These are phyloP conservation scores for Tetrahymena borealis DNA, from an alignment of 73 alveolate genomes.

Conservation along the genomic window DNA sequence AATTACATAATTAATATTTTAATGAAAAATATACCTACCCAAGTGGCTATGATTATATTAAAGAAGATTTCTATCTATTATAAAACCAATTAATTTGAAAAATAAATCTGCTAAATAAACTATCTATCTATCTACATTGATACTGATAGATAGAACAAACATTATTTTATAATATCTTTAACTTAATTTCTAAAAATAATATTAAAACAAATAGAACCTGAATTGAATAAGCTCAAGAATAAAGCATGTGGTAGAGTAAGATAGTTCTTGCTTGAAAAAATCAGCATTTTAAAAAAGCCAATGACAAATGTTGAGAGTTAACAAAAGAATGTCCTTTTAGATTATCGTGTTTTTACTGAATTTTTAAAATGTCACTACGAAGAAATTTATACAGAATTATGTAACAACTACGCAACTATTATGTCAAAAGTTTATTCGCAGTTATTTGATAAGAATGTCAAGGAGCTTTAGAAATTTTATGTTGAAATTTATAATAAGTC, in stretches of 20 bases:
- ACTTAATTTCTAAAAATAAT: not conserved
- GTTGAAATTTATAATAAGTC: conserved; percentile 18
- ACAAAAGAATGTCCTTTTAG: not conserved
- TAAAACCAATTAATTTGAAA: no score
- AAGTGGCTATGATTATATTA: no score
- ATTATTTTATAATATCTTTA: no score
- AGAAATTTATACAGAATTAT: conserved; percentile 36
- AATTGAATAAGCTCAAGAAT: conserved; percentile 29
- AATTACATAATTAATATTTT: not conserved
- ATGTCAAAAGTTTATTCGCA: conserved; percentile 24
- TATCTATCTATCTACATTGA: no score
- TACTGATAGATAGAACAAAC: no score
- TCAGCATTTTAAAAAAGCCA: conserved; percentile 19
- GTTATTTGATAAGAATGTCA: conserved; percentile 12
- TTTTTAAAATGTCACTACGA: conserved; percentile 36
- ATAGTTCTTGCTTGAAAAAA: conserved; percentile 28
- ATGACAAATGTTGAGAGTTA: conserved; percentile 1
- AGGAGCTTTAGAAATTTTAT: conserved; percentile 16
- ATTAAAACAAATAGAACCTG: conserved; percentile 3
- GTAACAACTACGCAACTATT: conserved; percentile 24
- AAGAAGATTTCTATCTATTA: no score
- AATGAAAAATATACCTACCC: no score
- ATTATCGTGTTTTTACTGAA: conserved; percentile 30
- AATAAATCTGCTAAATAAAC: no score
- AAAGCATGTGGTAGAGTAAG: conserved; percentile 44